A percentile compares a stretch with the other conserved stretches of the same genome.
These are phyloP conservation scores for Amphicarpaea edgeworthii DNA, from an alignment of 306 rosid genomes.

Conservation along the genomic window DNA sequence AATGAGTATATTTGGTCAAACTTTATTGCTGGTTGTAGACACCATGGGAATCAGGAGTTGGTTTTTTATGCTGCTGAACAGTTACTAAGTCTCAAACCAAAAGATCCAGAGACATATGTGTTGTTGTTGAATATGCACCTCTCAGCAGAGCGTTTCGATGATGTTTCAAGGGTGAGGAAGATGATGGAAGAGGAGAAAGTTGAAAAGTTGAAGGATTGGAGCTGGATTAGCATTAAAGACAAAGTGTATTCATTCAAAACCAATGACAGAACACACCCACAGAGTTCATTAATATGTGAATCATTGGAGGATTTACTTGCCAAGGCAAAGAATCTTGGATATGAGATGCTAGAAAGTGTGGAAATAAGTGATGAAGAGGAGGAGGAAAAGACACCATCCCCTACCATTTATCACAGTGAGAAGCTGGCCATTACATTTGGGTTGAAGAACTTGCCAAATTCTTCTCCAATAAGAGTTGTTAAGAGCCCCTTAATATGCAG, in stretches of 20 bases:
- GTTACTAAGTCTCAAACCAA: conserved; percentile 79
- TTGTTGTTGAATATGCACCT: conserved; percentile 67
- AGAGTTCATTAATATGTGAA: conserved; percentile 48
- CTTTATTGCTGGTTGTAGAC: conserved; percentile 75
- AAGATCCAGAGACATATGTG: conserved; percentile 63
- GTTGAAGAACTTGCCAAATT: conserved; percentile 64
- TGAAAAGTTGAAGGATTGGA: conserved; percentile 76
- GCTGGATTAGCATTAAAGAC: conserved; percentile 86
- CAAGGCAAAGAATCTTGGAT: conserved; percentile 70
- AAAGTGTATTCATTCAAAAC: conserved; percentile 77
- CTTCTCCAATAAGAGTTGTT: conserved; percentile 65
- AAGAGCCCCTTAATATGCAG: conserved; percentile 80
- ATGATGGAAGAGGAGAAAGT: conserved; percentile 75
- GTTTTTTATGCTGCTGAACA: conserved; percentile 77
- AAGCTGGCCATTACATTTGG: conserved; percentile 81
- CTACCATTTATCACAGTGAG: conserved; percentile 74
- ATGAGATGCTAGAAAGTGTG: conserved; percentile 58
- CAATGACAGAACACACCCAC: conserved; percentile 59
- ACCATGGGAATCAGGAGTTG: conserved; percentile 69
- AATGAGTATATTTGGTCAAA: conserved; percentile 79
- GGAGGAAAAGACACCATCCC: conserved; percentile 50
- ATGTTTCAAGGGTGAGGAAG: conserved; percentile 74
- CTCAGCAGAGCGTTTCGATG: conserved; percentile 66
- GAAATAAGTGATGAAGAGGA: conserved; percentile 63
- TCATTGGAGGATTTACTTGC: conserved; percentile 63